A percentile compares a stretch with the other conserved stretches of the same genome.
These are phyloP conservation scores for Apiospora arundinis DNA, from an alignment of 2,329 filamentous ascomycete genomes.

Conservation along the genomic window DNA sequence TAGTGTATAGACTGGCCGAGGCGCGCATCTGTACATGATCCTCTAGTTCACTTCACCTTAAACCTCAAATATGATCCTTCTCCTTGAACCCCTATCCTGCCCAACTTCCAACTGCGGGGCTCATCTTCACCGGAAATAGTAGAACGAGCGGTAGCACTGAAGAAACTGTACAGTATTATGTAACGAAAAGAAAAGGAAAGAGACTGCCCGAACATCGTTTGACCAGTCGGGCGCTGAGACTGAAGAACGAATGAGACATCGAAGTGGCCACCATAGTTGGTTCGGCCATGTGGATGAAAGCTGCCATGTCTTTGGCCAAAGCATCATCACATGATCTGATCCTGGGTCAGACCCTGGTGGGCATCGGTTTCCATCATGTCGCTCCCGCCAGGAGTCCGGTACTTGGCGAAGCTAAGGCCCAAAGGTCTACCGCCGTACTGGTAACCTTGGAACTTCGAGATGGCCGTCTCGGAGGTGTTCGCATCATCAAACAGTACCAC, in stretches of 20 bases:
- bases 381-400: constrained; percentile 71
- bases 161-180: constrained; percentile 19
- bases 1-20: background rate
- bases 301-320: background rate
- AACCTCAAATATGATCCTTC: background rate
- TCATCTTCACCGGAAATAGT: constrained; percentile 5
- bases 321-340: constrained; percentile 85
- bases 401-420: constrained; percentile 92
- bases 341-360: constrained; percentile 82
- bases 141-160: constrained; percentile 11
- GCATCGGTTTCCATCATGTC: constrained; percentile 87
- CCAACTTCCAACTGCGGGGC: constrained; percentile 6
- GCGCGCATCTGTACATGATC: background rate
- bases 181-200: constrained; percentile 12
- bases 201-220: constrained; percentile 5
- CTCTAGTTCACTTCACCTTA: background rate
- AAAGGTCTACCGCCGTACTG: constrained; percentile 96
- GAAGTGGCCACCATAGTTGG: background rate
- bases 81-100: background rate
- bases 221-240: background rate
- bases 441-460: constrained; percentile 97
- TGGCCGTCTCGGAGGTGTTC: constrained; percentile 89
- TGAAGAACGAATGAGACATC: background rate
- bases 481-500: constrained; percentile 91
- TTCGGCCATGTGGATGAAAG: background rate